Percentiles rank a stretch among this genome's conserved stretches.
Evolutionary conservation across 2,329 filamentous ascomycete species (phyloP).

Genomic region (Eutypella sp.): DNA sequence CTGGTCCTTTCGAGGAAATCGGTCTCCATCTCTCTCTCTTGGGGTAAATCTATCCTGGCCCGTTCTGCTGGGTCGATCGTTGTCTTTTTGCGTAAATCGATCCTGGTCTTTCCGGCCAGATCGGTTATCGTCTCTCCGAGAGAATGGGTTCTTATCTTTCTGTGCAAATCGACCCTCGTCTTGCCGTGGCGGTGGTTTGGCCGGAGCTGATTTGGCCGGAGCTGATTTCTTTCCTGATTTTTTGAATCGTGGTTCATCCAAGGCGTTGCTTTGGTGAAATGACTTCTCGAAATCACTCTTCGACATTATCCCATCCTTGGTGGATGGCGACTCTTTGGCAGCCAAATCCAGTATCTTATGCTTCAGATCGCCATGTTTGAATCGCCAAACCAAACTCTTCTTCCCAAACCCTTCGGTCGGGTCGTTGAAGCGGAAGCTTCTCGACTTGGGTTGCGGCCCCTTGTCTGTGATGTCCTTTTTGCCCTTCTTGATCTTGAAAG

Average conservation of each 20-base stretch:
- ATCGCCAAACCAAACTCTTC: slow-evolving; percentile 49
- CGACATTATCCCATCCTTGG: slow-evolving; percentile 5
- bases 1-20: no score
- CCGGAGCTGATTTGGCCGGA: no score
- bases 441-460: slow-evolving; percentile 37
- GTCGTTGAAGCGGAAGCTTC: slow-evolving; percentile 49
- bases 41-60: no score
- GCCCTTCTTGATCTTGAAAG: slow-evolving; percentile 38
- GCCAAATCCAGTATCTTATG: slow-evolving; percentile 7
- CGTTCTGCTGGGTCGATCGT: no score
- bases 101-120: no score
- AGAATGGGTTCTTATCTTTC: no score
- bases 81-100: no score
- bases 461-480: slow-evolving; percentile 48
- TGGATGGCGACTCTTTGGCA: slow-evolving; percentile 8
- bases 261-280: background rate
- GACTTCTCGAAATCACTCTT: slow-evolving; percentile 1
- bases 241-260: background rate
- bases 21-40: no score
- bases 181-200: no score
- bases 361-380: slow-evolving; percentile 41
- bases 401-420: slow-evolving; percentile 46
- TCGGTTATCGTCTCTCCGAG: no score
- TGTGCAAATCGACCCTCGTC: no score
- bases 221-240: no score